These are phyloP conservation scores for Alternaria dauci DNA, from an alignment of 2,329 filamentous ascomycete genomes.

Conservation along the genomic window DNA sequence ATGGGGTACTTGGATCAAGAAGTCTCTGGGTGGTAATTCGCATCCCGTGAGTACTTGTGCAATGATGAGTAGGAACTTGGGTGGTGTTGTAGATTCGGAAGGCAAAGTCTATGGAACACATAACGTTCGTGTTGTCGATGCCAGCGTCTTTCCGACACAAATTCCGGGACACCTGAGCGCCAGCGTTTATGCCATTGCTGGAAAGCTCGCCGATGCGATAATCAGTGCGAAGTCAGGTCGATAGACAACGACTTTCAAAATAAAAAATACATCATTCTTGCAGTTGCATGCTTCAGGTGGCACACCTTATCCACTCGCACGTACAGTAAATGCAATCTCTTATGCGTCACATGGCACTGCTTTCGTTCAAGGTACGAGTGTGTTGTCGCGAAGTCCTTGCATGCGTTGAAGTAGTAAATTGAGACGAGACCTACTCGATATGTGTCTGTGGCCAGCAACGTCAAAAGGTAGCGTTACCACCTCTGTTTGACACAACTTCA, in stretches of 20 bases:
- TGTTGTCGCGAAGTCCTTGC: neutral
- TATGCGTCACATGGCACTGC: neutral
- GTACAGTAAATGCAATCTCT: neutral
- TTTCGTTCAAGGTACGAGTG: neutral
- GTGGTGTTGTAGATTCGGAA: conserved; percentile 47
- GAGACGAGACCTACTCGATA: neutral
- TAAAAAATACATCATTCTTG: no score
- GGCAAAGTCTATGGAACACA: conserved; percentile 45
- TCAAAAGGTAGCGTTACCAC: neutral
- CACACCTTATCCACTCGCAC: neutral
- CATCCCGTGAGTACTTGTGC: conserved; percentile 47
- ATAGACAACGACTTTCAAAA: neutral
- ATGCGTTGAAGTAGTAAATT: neutral
- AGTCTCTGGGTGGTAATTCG: conserved; percentile 34
- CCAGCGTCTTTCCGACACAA: conserved; percentile 47
- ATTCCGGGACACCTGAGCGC: conserved; percentile 47
- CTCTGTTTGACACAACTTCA: neutral
- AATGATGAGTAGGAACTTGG: conserved; percentile 45
- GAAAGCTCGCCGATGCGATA: conserved; percentile 44
- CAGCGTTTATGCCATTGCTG: conserved; percentile 51
- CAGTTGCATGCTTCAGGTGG: neutral
- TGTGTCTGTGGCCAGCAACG: neutral
- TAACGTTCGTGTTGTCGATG: conserved; percentile 51
- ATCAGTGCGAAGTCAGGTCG: neutral
- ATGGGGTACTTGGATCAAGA: conserved; percentile 39